Conservation (phyloP, 2,329 filamentous ascomycete genomes). For the Tetracladium maxilliforme region DNA sequence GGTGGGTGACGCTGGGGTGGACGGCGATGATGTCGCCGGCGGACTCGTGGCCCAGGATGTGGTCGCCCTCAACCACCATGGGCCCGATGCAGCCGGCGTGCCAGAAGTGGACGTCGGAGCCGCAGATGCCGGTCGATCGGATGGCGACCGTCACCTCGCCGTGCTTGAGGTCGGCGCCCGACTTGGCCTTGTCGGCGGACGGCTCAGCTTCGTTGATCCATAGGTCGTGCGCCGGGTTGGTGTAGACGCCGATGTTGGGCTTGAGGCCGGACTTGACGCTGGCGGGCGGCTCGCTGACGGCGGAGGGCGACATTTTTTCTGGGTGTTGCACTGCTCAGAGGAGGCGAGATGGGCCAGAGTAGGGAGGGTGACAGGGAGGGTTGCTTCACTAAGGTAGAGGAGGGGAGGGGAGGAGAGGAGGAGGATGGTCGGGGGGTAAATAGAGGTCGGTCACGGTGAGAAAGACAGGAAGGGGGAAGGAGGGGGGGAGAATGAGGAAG, state of each 20-base stretch:
- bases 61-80: slow-evolving; percentile 80
- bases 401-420: too few relatives aligned
- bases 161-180: slow-evolving; percentile 51
- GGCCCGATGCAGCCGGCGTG: slow-evolving; percentile 88
- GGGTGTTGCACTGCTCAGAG: too few relatives aligned
- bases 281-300: slow-evolving; percentile 5
- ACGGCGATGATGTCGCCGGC: slow-evolving; percentile 72
- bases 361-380: too few relatives aligned
- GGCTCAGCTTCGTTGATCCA: slow-evolving; percentile 76
- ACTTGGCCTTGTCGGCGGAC: slow-evolving; percentile 57
- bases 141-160: slow-evolving; percentile 82
- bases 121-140: slow-evolving; percentile 93
- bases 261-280: slow-evolving; percentile 42
- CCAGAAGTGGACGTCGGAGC: slow-evolving; percentile 96
- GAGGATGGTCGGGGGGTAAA: too few relatives aligned
- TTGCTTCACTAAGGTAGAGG: too few relatives aligned
- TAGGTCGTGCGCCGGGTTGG: slow-evolving; percentile 81
- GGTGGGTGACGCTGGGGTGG: slow-evolving; percentile 61
- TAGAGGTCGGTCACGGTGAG: too few relatives aligned
- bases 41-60: slow-evolving; percentile 91
- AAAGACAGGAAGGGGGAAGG: too few relatives aligned
- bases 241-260: slow-evolving; percentile 91
- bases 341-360: too few relatives aligned
- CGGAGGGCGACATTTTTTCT: not conserved
- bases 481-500: too few relatives aligned